Conservation (phyloP, 495 filamentous ascomycete species). For the Aspergillus bridgeri region DNA sequence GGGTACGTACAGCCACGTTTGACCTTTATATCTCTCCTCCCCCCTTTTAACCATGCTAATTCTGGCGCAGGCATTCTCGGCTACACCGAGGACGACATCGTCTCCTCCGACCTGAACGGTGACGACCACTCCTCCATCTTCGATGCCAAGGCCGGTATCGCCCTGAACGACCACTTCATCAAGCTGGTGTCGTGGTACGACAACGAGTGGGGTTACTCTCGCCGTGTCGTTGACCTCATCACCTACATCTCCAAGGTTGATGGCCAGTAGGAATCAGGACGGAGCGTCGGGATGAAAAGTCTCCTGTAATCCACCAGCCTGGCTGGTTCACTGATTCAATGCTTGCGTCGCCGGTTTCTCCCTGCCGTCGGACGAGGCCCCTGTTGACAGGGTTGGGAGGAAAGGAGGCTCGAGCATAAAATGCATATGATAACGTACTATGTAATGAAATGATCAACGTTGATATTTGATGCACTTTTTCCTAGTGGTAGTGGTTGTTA, state of each 20-base stretch:
- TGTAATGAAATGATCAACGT: slow-evolving; percentile 31
- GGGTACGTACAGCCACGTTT: slow-evolving; percentile 62
- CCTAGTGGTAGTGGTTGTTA: not conserved
- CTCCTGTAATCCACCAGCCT: slow-evolving; percentile 29
- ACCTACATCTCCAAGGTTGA: slow-evolving; percentile 90
- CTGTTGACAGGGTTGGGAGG: slow-evolving; percentile 7
- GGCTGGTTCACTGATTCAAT: slow-evolving; percentile 6
- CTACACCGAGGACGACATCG: slow-evolving; percentile 97
- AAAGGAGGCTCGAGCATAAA: slow-evolving; percentile 12
- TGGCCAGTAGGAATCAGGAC: slow-evolving; percentile 46
- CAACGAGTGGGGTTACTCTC: slow-evolving; percentile 96
- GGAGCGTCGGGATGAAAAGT: slow-evolving; percentile 32
- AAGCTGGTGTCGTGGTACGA: slow-evolving; percentile 99
- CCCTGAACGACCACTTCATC: slow-evolving; percentile 96
- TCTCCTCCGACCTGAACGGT: slow-evolving; percentile 91
- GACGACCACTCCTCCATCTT: slow-evolving; percentile 94
- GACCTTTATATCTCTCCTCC: too few relatives aligned
- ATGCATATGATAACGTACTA: slow-evolving; percentile 29
- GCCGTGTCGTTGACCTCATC: slow-evolving; percentile 96
- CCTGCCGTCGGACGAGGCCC: not conserved
- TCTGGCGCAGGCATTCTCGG: slow-evolving; percentile 65
- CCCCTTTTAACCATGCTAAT: too few relatives aligned
- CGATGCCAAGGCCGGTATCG: slow-evolving; percentile 98
- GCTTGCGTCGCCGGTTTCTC: not conserved
- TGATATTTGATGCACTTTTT: slow-evolving; percentile 8